Conservation (phyloP, 352 stramenopile species). For the Phytopythium vexans region DNA sequence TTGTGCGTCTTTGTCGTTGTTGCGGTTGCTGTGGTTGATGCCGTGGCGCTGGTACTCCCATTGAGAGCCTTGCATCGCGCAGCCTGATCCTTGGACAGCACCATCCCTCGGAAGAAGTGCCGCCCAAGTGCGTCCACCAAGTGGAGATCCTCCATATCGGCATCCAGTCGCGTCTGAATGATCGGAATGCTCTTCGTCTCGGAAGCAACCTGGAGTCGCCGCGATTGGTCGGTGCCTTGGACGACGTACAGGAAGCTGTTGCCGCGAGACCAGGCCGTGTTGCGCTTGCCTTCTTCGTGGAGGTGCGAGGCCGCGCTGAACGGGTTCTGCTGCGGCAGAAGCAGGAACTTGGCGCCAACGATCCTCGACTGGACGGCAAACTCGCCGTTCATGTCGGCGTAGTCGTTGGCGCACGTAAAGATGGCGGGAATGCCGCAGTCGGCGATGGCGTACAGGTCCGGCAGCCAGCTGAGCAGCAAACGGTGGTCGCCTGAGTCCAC, state of each 20-base stretch:
- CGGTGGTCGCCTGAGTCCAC: constrained; percentile 44
- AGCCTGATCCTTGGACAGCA: constrained; percentile 67
- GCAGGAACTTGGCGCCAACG: constrained; percentile 55
- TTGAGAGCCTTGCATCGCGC: constrained; percentile 42
- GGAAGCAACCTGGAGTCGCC: constrained; percentile 13
- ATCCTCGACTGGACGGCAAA: constrained; percentile 67
- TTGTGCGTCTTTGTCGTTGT: neutral
- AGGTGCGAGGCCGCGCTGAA: constrained; percentile 73
- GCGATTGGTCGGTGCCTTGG: constrained; percentile 30
- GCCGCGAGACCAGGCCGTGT: constrained; percentile 61
- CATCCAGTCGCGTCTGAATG: constrained; percentile 45
- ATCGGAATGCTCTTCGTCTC: constrained; percentile 6
- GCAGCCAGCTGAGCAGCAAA: constrained; percentile 72
- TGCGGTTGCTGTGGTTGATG: neutral
- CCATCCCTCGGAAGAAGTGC: constrained; percentile 57
- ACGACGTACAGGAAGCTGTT: constrained; percentile 74
- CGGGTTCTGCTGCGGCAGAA: constrained; percentile 66
- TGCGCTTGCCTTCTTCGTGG: constrained; percentile 60
- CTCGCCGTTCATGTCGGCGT: constrained; percentile 76
- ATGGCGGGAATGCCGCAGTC: constrained; percentile 49
- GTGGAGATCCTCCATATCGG: constrained; percentile 37
- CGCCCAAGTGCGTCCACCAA: constrained; percentile 50
- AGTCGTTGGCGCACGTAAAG: constrained; percentile 79
- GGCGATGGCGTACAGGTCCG: constrained; percentile 53
- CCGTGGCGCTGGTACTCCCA: neutral